Base-by-base conservation (phyloP, 768 basidiomycete genomes). In the Kwoniella botswanensis region DNA sequence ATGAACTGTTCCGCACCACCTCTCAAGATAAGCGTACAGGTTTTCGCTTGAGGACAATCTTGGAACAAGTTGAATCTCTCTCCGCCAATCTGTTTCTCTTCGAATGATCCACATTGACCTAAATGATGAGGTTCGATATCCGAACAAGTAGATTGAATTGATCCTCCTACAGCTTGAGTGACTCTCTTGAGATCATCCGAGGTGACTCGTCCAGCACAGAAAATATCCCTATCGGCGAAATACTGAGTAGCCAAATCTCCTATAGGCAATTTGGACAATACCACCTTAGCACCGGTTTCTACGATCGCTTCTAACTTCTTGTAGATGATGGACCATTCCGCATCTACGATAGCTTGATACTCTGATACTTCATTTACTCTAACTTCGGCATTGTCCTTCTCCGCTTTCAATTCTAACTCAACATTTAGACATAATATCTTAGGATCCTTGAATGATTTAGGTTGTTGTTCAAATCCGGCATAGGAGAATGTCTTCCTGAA, bases 401-500 rank as follows among this genome's bases (percentile, higher is more conserved):
- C 97, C 0, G 97, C 97, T 85, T 99, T 99, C 76, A 99, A 87
- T 84, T 99, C 97, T 64, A 99, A 89, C 83, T 99, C 97, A 74
- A 99, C 96, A 82, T 99, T 99, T 67, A 99, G 85, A 80, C 94
- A 94, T 18, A 98, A 87, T 67, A 99, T 90, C 77, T 94, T 90
- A 56, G 96, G 94, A 79, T 96, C 81, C 72, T 86, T 85, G 87
- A 98, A 97, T 43, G 88, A 87, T 85, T 98, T 98, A 54, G 96
- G 97, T 82, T 98, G 96, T 84, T 99, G 97, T 82, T 99, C 97
- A 21, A 97, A 97, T 58, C 97, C 97, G 22, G 97, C 97, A 76
- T 99, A 99, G 2, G 94, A 95, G 85, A 99, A 99, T 0, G 97
- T 99, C 86, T 99, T 99, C 85, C 98, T 98, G 90, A 98, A 99